Evolutionary conservation across 2,329 filamentous ascomycete genomes (phyloP).

Genomic region (Alternaria dauci): DNA sequence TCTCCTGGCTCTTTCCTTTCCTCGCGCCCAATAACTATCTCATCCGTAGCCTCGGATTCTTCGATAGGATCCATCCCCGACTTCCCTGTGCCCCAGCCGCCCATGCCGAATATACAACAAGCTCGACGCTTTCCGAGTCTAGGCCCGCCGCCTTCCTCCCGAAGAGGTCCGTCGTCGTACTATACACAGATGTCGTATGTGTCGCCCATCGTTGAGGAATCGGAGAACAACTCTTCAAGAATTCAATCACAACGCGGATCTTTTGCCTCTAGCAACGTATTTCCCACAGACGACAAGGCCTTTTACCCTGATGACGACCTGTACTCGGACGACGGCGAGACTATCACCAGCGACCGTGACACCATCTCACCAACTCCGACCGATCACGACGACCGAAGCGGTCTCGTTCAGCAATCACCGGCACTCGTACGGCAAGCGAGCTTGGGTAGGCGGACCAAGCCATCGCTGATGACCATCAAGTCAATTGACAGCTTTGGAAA

Average conservation of each 20-base stretch:
- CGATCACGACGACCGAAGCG: conserved; percentile 48
- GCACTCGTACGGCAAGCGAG: conserved; percentile 56
- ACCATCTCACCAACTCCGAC: conserved; percentile 36
- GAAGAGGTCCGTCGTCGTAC: conserved; percentile 58
- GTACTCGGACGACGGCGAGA: conserved; percentile 51
- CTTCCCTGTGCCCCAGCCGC: conserved; percentile 50
- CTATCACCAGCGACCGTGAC: conserved; percentile 44
- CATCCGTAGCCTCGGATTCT: conserved; percentile 51
- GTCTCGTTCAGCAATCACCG: conserved; percentile 48
- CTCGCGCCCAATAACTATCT: conserved; percentile 49
- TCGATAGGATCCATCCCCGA: conserved; percentile 54
- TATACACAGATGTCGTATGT: conserved; percentile 59
- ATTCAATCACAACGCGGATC: conserved; percentile 53
- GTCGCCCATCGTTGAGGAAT: conserved; percentile 60
- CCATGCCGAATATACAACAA: conserved; percentile 46
- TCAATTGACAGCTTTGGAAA: conserved; percentile 51
- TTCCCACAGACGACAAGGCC: conserved; percentile 53
- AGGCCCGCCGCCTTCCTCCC: conserved; percentile 59
- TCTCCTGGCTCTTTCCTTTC: conserved; percentile 42
- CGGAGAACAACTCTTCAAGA: conserved; percentile 56
- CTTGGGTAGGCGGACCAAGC: conserved; percentile 57
- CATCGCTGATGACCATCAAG: conserved; percentile 59
- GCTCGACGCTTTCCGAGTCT: conserved; percentile 53
- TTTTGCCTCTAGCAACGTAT: conserved; percentile 60
- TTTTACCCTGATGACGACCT: conserved; percentile 52